Evolutionary conservation across 2,329 filamentous ascomycete species (phyloP).

Genomic region (Aspergillus spinulosporus): DNA sequence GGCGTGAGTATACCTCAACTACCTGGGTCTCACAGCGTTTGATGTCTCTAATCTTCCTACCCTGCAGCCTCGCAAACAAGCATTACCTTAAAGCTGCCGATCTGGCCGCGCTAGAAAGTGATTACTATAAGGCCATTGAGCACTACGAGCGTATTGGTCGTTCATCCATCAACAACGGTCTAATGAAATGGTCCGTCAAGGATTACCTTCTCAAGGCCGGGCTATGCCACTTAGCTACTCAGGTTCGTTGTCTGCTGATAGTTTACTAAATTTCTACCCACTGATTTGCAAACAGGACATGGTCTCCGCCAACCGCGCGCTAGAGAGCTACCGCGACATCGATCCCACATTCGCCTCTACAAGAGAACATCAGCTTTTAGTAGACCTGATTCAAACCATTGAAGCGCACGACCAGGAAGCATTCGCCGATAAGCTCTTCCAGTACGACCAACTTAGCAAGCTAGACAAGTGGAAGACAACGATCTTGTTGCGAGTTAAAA

Average conservation of each 20-base stretch:
- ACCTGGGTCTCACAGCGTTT: background rate
- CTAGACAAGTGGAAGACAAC: slow-evolving; percentile 97
- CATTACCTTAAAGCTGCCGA: slow-evolving; percentile 91
- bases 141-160: slow-evolving; percentile 82
- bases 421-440: slow-evolving; percentile 82
- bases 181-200: slow-evolving; percentile 93
- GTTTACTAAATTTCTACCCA: background rate
- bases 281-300: slow-evolving; percentile 56
- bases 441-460: slow-evolving; percentile 89
- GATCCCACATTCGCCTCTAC: slow-evolving; percentile 75
- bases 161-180: slow-evolving; percentile 78
- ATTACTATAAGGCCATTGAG: slow-evolving; percentile 81
- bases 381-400: slow-evolving; percentile 72
- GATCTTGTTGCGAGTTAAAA: slow-evolving; percentile 78
- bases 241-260: slow-evolving; percentile 12
- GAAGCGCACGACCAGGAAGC: slow-evolving; percentile 76
- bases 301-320: slow-evolving; percentile 73
- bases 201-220: slow-evolving; percentile 94
- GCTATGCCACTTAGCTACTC: slow-evolving; percentile 78
- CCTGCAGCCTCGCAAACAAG: slow-evolving; percentile 78
- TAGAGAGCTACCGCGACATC: slow-evolving; percentile 78
- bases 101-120: slow-evolving; percentile 73
- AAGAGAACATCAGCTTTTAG: slow-evolving; percentile 77
- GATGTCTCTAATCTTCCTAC: background rate
- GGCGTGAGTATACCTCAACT: slow-evolving; percentile 55